Evolutionary conservation across 2,329 filamentous ascomycete species (phyloP), one percentile per base, ranked within the genome.

Genomic region (Paraphaeosphaeria sporulosa): DNA sequence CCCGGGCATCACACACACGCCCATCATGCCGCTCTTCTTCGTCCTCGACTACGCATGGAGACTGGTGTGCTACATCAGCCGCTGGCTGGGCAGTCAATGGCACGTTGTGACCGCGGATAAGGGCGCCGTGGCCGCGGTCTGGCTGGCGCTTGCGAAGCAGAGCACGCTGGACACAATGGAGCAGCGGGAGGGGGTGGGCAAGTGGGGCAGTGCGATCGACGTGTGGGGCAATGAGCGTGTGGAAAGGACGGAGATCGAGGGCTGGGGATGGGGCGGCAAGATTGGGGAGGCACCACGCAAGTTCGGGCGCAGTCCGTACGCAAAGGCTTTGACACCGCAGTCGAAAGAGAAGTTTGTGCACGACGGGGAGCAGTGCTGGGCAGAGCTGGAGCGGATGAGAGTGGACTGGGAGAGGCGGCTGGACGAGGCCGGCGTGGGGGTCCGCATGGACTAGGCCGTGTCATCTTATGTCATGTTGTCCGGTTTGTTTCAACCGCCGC

Each of bases 61-160:
- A 53, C 72, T 86, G 21, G 81, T 86, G 3, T 89, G 96, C 74
- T 89, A 89, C 75, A 46, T 96, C 17, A 87, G 88, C 15, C 91
- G 94, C 64, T 88, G 86, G 81, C 75, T 93, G 27, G 95, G 95
- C 51, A 96, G 92, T 2, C 91, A 91, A 12, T 99, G 95, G 95
- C 94, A 98, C 76, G 84, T 86, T 0, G 84, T 92, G 51, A 85
- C 85, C n/a, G 84, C 89, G 0, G 96, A 97, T 80, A 85, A 86
- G 21, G 94, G 90, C 44, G 92, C 94, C 8, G 85, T 85, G 50
- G 87, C 93, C 0, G 86, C 92, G 5, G 89, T 90, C 25, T 97
- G 92, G 90, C 80, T 96, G 7, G 87, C 90, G 0, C 85, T 98
- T 13, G 85, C 89, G 21, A 81, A 87, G 8, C 85, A 90, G 59